Evolutionary conservation across 805 yeast genomes (phyloP), one percentile per base, ranked within the genome.

Genomic region (Candida nanaspora): DNA sequence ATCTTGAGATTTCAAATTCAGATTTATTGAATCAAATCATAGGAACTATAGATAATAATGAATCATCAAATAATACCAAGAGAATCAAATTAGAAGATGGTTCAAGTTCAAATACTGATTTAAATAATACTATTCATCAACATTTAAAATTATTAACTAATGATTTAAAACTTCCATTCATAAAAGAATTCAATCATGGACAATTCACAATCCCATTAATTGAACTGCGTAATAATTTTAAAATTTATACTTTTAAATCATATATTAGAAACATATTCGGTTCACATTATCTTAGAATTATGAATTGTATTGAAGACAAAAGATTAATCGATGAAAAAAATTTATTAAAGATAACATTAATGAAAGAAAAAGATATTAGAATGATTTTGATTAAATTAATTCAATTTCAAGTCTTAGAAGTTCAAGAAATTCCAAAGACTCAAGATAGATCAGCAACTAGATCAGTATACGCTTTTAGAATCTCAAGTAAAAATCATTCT

Each of bases 351-450:
- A 60, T 76, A 14, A 91, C 93, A 2, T 63, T 93, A 39, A 70
- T 93, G 61, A 85, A 78, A 48, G 94, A 87, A 43, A 76, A 75
- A 44, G 83, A 80, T 29, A 84, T 88, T 8, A 71, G 96, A 42
- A 78, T 80, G 31, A 78, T 82, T 34, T 64, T 88, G 34, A 75
- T 82, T 35, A 74, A 76, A 27, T 65, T 93, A 40, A 73, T 85
- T 22, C 75, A 73, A 40, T 70, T 78, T 47, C 87, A 89, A 46
- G 73, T 85, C 16, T 66, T 89, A 16, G 96, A 91, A 56, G 72
- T 89, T 29, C 98, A 91, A 62, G 98, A 93, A 63, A 83, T 93
- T 23, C 97, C 98, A 11, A 76, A 91, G 52, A 82, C 95, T 8
- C 81, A 79, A 20, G 98, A 93, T 58, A 73, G 98, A 49, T 89